phyloP scores from a whole-genome alignment of 208 protist genomes.

The Leishmania turanica region DNA sequence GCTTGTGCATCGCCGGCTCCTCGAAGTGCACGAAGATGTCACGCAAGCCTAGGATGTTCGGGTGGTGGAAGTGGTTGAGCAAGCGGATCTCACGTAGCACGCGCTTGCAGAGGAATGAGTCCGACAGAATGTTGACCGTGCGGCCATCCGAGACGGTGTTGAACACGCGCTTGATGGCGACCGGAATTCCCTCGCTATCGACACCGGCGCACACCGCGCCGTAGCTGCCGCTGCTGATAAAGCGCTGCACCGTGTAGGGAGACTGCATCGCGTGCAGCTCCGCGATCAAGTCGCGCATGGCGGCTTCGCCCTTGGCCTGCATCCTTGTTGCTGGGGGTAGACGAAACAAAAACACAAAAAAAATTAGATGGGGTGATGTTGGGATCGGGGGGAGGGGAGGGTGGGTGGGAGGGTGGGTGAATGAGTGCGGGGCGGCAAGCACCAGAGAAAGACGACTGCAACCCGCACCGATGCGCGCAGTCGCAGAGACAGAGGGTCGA shows the following conservation, averaged over 20 bases:
- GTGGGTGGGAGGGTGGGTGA: background rate
- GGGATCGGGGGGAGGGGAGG: background rate
- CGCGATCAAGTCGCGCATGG: constrained; percentile 77
- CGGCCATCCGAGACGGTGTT: constrained; percentile 86
- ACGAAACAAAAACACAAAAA: background rate
- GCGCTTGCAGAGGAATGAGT: constrained; percentile 91
- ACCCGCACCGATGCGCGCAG: background rate
- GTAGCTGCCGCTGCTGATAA: constrained; percentile 90
- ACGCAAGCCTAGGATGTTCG: constrained; percentile 95
- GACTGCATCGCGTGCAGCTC: constrained; percentile 80
- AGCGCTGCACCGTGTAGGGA: constrained; percentile 74
- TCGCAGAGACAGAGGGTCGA: background rate
- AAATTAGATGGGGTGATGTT: background rate
- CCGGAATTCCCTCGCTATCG: constrained; percentile 59
- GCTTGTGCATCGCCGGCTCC: constrained; percentile 90
- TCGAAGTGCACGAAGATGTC: constrained; percentile 94
- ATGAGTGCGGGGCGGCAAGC: background rate
- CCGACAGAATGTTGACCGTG: constrained; percentile 84
- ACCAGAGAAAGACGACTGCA: background rate
- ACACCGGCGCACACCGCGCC: constrained; percentile 86
- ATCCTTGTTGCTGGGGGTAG: constrained; percentile 9
- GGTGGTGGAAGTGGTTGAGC: constrained; percentile 96
- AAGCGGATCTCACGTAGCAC: constrained; percentile 93
- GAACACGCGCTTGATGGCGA: constrained; percentile 89
- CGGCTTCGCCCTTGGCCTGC: constrained; percentile 64